phyloP scores from a whole-genome alignment of 495 filamentous ascomycete species.

The Aspergillus mulundensis region DNA sequence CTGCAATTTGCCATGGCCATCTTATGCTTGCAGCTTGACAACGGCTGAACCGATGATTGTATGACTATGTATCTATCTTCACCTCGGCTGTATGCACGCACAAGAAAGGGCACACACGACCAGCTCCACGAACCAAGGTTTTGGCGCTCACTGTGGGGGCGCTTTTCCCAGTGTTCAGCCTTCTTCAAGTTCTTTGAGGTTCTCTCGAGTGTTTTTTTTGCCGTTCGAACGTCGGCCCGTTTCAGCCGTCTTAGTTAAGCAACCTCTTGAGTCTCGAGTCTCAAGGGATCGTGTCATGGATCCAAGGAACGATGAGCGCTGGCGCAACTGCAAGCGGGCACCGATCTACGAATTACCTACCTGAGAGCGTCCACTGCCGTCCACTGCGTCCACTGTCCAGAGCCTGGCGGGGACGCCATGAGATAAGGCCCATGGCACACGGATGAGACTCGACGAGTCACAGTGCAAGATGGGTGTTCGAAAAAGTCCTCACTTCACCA shows the following conservation, averaged over 20 bases:
- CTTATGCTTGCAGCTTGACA: not conserved
- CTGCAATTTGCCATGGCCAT: no score
- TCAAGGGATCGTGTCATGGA: conserved; percentile 3
- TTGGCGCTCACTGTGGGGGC: conserved; percentile 27
- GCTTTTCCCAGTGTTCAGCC: conserved; percentile 6
- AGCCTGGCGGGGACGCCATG: conserved; percentile 22
- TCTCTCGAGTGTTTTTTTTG: not conserved
- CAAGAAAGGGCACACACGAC: conserved; percentile 5
- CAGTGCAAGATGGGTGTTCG: conserved; percentile 23
- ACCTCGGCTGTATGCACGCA: not conserved
- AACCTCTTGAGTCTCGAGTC: not conserved
- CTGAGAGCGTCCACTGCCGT: conserved; percentile 5
- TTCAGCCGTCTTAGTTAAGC: not conserved
- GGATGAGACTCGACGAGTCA: conserved; percentile 33
- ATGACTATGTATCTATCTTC: no score
- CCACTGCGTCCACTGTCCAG: no score
- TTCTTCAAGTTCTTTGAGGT: not conserved
- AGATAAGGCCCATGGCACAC: conserved; percentile 25
- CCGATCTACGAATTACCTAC: conserved; percentile 23
- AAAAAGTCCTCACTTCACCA: conserved; percentile 18
- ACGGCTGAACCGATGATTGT: not conserved
- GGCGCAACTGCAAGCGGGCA: conserved; percentile 22
- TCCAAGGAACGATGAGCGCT: conserved; percentile 17
- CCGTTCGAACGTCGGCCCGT: not conserved
- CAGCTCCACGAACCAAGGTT: conserved; percentile 26